phyloP scores from a whole-genome alignment of 495 filamentous ascomycete species.

The Elasticomyces elasticus region DNA sequence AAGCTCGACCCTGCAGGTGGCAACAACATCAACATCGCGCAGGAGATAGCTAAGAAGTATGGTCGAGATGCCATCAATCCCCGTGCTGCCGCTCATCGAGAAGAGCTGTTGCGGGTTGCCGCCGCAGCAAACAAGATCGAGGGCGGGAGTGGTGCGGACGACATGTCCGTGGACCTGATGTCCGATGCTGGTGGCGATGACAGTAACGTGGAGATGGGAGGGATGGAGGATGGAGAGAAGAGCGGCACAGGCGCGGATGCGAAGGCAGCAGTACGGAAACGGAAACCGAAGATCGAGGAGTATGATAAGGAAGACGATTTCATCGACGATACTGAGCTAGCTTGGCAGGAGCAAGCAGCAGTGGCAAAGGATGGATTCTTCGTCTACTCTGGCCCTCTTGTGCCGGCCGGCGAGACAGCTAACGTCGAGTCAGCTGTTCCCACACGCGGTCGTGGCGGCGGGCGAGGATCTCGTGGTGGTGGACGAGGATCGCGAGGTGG shows the following conservation, averaged over 20 bases:
- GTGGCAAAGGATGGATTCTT: slow-evolving; percentile 66
- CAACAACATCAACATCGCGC: slow-evolving; percentile 90
- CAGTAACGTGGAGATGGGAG: slow-evolving; percentile 70
- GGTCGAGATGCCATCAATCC: slow-evolving; percentile 91
- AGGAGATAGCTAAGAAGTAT: slow-evolving; percentile 83
- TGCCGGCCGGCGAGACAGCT: slow-evolving; percentile 67
- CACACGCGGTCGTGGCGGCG: slow-evolving; percentile 47
- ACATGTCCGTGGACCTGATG: slow-evolving; percentile 38
- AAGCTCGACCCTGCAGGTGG: slow-evolving; percentile 69
- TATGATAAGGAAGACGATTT: slow-evolving; percentile 97
- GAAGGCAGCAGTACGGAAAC: slow-evolving; percentile 38
- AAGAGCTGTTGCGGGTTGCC: slow-evolving; percentile 69
- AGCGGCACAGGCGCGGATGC: not conserved
- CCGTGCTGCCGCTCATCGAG: slow-evolving; percentile 72
- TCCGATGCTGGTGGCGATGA: slow-evolving; percentile 28
- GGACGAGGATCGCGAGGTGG: slow-evolving; percentile 26
- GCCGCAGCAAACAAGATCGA: slow-evolving; percentile 76
- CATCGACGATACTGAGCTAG: slow-evolving; percentile 89
- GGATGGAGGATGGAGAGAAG: slow-evolving; percentile 34
- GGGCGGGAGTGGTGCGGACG: slow-evolving; percentile 44
- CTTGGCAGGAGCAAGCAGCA: slow-evolving; percentile 92
- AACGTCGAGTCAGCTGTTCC: slow-evolving; percentile 47
- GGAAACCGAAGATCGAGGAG: slow-evolving; percentile 69
- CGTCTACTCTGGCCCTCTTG: slow-evolving; percentile 34
- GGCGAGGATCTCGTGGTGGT: slow-evolving; percentile 53